Evolutionary conservation across 345 rosid species (phyloP).

Genomic region (Lagerstroemia speciosa): DNA sequence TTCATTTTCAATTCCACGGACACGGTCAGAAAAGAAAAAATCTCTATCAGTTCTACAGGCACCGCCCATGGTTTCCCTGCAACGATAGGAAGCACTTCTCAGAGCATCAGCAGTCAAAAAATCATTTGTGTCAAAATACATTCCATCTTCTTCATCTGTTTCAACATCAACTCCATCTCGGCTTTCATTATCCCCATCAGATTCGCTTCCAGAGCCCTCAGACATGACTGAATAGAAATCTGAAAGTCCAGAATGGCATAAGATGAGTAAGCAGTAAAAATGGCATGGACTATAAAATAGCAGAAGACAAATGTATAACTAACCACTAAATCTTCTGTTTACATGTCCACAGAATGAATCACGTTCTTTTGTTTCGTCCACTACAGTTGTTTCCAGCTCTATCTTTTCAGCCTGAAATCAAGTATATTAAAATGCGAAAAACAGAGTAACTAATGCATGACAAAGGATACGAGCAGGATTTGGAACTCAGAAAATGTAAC

Average conservation of each 20-base stretch:
- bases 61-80: conserved; percentile 64
- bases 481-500: background rate
- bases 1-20: conserved; percentile 32
- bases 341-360: conserved; percentile 85
- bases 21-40: conserved; percentile 43
- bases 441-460: too few relatives aligned
- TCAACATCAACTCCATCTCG: conserved; percentile 82
- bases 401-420: conserved; percentile 81
- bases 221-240: conserved; percentile 99
- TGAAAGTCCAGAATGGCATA: conserved; percentile 25
- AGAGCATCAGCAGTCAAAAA: conserved; percentile 75
- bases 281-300: background rate
- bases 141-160: conserved; percentile 81
- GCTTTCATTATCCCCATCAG: conserved; percentile 89
- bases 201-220: conserved; percentile 80
- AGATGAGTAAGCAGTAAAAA: background rate
- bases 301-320: conserved; percentile 24
- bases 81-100: conserved; percentile 80
- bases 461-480: too few relatives aligned
- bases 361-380: conserved; percentile 93
- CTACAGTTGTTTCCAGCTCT: conserved; percentile 95
- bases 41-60: conserved; percentile 52
- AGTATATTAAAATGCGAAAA: background rate
- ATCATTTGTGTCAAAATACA: conserved; percentile 82
- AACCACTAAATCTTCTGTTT: conserved; percentile 85